These are phyloP conservation scores for Lophiostoma macrostomum DNA, from an alignment of 495 filamentous ascomycete species.

Conservation along the genomic window DNA sequence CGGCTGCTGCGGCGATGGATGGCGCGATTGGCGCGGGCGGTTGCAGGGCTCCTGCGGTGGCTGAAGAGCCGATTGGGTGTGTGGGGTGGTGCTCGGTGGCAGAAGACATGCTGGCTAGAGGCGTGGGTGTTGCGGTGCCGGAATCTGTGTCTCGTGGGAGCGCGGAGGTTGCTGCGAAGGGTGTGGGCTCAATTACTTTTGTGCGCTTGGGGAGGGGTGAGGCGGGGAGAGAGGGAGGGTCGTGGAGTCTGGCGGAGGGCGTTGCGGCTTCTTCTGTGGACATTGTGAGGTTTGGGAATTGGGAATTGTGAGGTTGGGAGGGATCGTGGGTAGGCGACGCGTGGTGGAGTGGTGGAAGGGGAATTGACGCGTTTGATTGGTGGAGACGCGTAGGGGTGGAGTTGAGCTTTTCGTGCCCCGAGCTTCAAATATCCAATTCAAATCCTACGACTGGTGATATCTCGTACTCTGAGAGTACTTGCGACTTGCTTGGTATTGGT, in stretches of 20 bases:
- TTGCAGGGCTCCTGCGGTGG: conserved; percentile 30
- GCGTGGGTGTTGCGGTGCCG: conserved; percentile 33
- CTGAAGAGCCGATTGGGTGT: conserved; percentile 34
- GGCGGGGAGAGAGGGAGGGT: conserved; percentile 56
- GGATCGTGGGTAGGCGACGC: conserved; percentile 1
- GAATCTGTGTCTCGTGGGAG: conserved; percentile 21
- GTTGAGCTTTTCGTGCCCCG: too few relatives aligned
- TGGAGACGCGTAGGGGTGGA: background rate
- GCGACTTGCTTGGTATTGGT: too few relatives aligned
- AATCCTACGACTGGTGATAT: too few relatives aligned
- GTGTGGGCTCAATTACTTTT: conserved; percentile 44
- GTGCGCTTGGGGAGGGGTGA: conserved; percentile 66
- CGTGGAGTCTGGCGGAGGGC: conserved; percentile 39
- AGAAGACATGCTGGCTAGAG: conserved; percentile 15
- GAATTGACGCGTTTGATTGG: conserved; percentile 18
- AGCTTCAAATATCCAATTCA: too few relatives aligned
- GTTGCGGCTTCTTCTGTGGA: conserved; percentile 8
- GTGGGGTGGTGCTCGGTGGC: conserved; percentile 15
- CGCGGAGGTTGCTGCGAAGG: conserved; percentile 1
- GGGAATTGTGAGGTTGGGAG: conserved; percentile 3
- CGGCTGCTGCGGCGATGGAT: conserved; percentile 21
- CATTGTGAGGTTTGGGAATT: conserved; percentile 8
- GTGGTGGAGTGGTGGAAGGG: conserved; percentile 4
- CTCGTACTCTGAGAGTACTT: too few relatives aligned
- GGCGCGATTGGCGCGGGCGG: conserved; percentile 4